Evolutionary conservation across 768 basidiomycete genomes (phyloP).

Genomic region (Lactifluus pinguis): DNA sequence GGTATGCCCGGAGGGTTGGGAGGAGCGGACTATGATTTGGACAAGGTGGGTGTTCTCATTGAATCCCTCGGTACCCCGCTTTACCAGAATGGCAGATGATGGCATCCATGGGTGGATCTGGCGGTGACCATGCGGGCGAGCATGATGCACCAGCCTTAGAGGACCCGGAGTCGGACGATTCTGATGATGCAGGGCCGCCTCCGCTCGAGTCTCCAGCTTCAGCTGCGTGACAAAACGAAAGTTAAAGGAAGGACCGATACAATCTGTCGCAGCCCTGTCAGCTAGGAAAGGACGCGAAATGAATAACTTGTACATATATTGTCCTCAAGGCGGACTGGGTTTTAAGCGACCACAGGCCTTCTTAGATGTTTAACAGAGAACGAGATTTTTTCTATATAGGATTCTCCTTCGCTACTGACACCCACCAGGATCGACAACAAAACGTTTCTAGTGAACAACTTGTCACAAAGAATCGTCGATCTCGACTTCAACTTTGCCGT

Average conservation of each 20-base stretch:
- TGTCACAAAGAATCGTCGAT: conserved; percentile 29
- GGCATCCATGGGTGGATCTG: conserved; percentile 27
- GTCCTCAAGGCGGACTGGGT: background rate
- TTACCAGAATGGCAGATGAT: conserved; percentile 31
- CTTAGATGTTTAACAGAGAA: background rate
- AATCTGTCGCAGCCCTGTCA: background rate
- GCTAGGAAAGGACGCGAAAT: background rate
- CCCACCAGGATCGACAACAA: background rate
- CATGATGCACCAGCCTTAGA: conserved; percentile 21
- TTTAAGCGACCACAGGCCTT: background rate
- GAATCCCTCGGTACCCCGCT: background rate
- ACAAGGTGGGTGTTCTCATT: conserved; percentile 37
- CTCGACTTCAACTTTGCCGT: conserved; percentile 39
- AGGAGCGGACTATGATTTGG: conserved; percentile 44
- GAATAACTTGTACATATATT: background rate
- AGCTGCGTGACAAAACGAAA: background rate
- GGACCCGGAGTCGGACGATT: conserved; percentile 31
- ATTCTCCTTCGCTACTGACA: background rate
- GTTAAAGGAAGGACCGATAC: background rate
- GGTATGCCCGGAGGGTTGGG: conserved; percentile 42
- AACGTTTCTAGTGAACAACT: background rate
- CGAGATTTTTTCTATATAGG: background rate
- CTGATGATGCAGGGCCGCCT: conserved; percentile 62
- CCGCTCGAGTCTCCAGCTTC: conserved; percentile 49
- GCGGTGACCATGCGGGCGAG: conserved; percentile 21